These are phyloP conservation scores for Capillidium heterosporum DNA, from an alignment of 371 early-diverging fungal species.

Conservation along the genomic window DNA sequence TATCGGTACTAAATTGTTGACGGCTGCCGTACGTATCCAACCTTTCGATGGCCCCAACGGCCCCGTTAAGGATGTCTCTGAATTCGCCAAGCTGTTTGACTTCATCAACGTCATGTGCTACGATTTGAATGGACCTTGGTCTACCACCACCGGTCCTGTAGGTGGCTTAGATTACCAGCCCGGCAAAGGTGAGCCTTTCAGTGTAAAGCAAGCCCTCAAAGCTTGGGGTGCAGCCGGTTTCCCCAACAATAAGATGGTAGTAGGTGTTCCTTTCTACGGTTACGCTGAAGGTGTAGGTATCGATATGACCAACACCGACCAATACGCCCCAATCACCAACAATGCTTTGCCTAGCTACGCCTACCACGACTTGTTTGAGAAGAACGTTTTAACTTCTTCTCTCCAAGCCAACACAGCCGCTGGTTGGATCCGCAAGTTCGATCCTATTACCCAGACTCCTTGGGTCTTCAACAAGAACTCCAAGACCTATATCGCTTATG, in stretches of 20 bases:
- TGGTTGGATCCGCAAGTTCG: slow-evolving; percentile 35
- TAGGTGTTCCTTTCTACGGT: slow-evolving; percentile 43
- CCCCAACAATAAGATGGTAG: slow-evolving; percentile 31
- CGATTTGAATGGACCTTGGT: slow-evolving; percentile 26
- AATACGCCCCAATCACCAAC: background rate
- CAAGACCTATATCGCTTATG: slow-evolving; percentile 26
- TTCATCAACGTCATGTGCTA: slow-evolving; percentile 34
- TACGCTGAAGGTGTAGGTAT: slow-evolving; percentile 12
- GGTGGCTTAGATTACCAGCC: background rate
- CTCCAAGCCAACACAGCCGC: slow-evolving; percentile 34
- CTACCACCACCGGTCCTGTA: slow-evolving; percentile 28
- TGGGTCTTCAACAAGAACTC: slow-evolving; percentile 39
- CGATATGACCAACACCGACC: slow-evolving; percentile 9
- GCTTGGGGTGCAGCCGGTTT: slow-evolving; percentile 35
- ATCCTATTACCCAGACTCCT: slow-evolving; percentile 34
- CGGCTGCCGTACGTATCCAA: slow-evolving; percentile 46
- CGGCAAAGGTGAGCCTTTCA: slow-evolving; percentile 28
- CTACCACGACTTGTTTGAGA: background rate
- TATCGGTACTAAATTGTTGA: slow-evolving; percentile 27
- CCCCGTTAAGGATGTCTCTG: slow-evolving; percentile 34
- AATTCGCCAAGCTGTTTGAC: slow-evolving; percentile 30
- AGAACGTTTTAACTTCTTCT: slow-evolving; percentile 23
- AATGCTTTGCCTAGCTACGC: background rate
- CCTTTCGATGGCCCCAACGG: slow-evolving; percentile 36
- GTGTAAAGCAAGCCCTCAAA: slow-evolving; percentile 13